Conservation (phyloP, 192 early-diverging fungal genomes). For the Umbelopsis isabellina region DNA sequence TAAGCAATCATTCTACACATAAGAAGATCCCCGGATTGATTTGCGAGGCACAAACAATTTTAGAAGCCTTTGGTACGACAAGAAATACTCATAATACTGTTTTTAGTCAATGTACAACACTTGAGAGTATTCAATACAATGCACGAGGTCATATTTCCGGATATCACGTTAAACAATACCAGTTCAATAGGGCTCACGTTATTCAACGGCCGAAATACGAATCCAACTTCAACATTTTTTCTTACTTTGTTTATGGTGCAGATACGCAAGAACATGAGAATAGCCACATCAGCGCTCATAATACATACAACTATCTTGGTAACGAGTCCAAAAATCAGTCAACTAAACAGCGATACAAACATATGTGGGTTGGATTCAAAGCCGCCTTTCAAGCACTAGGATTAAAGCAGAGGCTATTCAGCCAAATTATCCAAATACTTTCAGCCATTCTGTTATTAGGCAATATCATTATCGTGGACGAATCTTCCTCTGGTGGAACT, state of each 20-base stretch:
- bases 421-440: slow-evolving; percentile 81
- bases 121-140: slow-evolving; percentile 87
- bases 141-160: slow-evolving; percentile 88
- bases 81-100: slow-evolving; percentile 69
- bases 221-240: slow-evolving; percentile 92
- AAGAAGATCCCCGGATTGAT: slow-evolving; percentile 69
- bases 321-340: slow-evolving; percentile 27
- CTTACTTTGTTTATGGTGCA: slow-evolving; percentile 86
- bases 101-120: slow-evolving; percentile 79
- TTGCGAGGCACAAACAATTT: slow-evolving; percentile 66
- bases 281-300: slow-evolving; percentile 64
- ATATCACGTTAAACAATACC: slow-evolving; percentile 80
- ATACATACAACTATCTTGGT: slow-evolving; percentile 54
- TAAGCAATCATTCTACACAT: slow-evolving; percentile 67
- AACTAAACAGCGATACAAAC: slow-evolving; percentile 46
- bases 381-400: slow-evolving; percentile 60
- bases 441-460: slow-evolving; percentile 87
- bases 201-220: slow-evolving; percentile 64
- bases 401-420: slow-evolving; percentile 66
- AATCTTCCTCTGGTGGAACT: slow-evolving; percentile 63
- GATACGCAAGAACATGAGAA: slow-evolving; percentile 74
- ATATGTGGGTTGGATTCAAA: slow-evolving; percentile 64
- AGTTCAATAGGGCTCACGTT: slow-evolving; percentile 84
- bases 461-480: slow-evolving; percentile 80
- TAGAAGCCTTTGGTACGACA: slow-evolving; percentile 90